A percentile compares a stretch with the other conserved stretches of the same genome.
These are phyloP conservation scores for Candida morakotiae DNA, from an alignment of 805 yeast species.

Conservation along the genomic window DNA sequence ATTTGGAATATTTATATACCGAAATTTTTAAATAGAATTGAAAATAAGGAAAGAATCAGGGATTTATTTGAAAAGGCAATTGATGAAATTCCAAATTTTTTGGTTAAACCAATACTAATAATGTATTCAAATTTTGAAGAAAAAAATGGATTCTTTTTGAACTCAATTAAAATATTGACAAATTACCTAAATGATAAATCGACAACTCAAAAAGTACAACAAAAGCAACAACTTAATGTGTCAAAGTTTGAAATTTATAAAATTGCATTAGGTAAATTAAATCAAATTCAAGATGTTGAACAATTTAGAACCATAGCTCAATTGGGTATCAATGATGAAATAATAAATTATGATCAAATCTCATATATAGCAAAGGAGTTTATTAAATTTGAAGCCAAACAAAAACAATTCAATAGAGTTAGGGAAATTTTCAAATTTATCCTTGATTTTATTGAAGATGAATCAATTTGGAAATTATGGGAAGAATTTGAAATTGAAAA, in stretches of 20 bases:
- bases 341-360: constrained; percentile 40
- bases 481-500: constrained; percentile 64
- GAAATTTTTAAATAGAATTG: constrained; percentile 26
- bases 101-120: constrained; percentile 47
- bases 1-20: constrained; percentile 69
- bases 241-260: constrained; percentile 19
- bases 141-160: constrained; percentile 45
- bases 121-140: constrained; percentile 64
- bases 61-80: constrained; percentile 64
- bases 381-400: constrained; percentile 50
- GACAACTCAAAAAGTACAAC: not conserved
- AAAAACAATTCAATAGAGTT: constrained; percentile 55
- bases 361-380: constrained; percentile 48
- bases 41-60: constrained; percentile 37
- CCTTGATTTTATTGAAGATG: constrained; percentile 12
- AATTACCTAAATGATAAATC: constrained; percentile 10
- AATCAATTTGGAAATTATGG: constrained; percentile 61
- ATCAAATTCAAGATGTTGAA: constrained; percentile 13
- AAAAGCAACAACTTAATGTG: constrained; percentile 8
- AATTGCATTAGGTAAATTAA: constrained; percentile 8
- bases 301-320: constrained; percentile 36
- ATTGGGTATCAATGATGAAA: constrained; percentile 37
- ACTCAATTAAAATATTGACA: constrained; percentile 32
- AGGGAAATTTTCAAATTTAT: constrained; percentile 53
- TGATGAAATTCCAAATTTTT: constrained; percentile 30